Evolutionary conservation across 306 rosid species (phyloP), one percentile per base, ranked within the genome.

Genomic region (Ochetophila trinervis): DNA sequence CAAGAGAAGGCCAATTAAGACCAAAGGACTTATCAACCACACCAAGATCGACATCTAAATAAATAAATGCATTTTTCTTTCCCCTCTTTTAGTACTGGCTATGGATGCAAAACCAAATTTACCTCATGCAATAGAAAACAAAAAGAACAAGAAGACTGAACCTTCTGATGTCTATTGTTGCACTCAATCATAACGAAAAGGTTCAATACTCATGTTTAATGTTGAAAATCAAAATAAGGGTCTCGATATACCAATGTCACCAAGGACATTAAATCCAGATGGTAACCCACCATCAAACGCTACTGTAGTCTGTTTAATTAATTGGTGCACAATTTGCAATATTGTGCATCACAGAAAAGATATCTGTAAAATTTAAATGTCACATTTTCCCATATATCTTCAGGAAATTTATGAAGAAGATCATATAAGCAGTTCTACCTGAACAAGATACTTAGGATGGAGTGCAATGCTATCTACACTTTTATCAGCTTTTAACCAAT

Each of bases 401-500:
- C 11, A 49, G 37, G 36, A 60, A 36, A 45, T 12, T 60, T 35
- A 36, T n/a, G 14, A 1, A 2, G n/a, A 17, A 8, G 22, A 65
- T 63, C 51, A 60, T 34, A 68, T 49, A 22, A 57, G 18, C 21
- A 66, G 69, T 3, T 67, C 53, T 81, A 92, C 98, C 95, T 92
- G 96, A 80, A 82, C 83, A 66, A 87, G 75, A 80, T 77, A 65
- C 79, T 70, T 83, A 65, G 81, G 87, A 62, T 89, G 95, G 59
- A 85, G 49, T 51, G 95, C 98, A 84, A 89, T 82, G 71, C 55
- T 79, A 75, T 89, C 91, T 37, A 57, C 45, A 47, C 74, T 6
- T 72, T 73, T 75, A 54, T 84, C 83, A 61, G 87, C 96, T 81
- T 81, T 89, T 65, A 86, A 82, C 98, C 96, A 89, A 81, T 92